Base-by-base conservation (phyloP, 1,284 basidiomycete species). In the Tranzscheliella williamsii region DNA sequence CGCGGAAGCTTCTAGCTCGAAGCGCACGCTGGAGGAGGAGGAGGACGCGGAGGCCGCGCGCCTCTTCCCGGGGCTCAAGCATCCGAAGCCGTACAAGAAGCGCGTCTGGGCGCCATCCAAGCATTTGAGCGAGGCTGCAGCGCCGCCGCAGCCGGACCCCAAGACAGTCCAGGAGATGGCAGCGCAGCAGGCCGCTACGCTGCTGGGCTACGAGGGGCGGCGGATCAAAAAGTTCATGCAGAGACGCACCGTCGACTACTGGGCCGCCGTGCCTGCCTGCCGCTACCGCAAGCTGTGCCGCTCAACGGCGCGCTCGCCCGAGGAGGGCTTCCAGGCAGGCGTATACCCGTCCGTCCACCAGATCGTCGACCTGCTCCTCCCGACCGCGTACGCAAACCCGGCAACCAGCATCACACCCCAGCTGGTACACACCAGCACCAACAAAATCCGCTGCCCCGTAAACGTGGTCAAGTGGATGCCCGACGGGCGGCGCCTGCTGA, bases 381-480 rank as follows among this genome's bases (percentile, higher is more conserved):
- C 94, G 0, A 86, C 87, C 73, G 93, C 91, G 26, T 95, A 96
- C 76, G 85, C 86, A 15, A 85, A 96, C 76, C 83, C 88, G 2
- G 89, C 91, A 2, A 94, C 90, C 1, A 95, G 91, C 0, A 82
- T 96, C 42, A 91, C 91, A 73, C 93, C 91, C 33, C 91, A 92
- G 75, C 95, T 96, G 69, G 89, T 96, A 11, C 95, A 98, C 78
- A 97, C 93, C 0, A 94, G 91, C 5, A 96, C 93, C 38, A 98
- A 98, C 83, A 98, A 98, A 80, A 91, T 97, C 64, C 84, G 92
- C 42, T 95, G 91, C 80, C 93, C 94, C 0, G 92, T 97, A 38
- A 94, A 97, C 67, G 88, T 93, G 24, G 93, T 96, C 20, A 85
- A 86, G 70, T 98, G 93, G 91, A 96, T 92, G 23, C 94, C 94